Evolutionary conservation across 768 basidiomycete species (phyloP).

Genomic region (Sarcodon sp.): DNA sequence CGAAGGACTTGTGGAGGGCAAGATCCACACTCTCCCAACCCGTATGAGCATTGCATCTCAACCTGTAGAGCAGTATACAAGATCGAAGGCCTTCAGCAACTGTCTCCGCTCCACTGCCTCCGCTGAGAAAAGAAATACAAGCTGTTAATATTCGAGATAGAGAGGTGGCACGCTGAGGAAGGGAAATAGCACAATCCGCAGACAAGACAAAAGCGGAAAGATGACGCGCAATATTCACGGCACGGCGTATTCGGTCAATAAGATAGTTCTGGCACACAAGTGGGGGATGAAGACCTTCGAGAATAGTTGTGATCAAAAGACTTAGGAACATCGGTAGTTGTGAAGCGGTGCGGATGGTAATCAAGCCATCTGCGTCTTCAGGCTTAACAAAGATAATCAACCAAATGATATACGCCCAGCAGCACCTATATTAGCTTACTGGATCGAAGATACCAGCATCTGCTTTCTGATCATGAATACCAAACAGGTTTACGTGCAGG

Average conservation of each 20-base stretch:
- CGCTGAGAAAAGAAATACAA: slow-evolving; percentile 1
- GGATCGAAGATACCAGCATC: not conserved
- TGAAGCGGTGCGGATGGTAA: slow-evolving; percentile 8
- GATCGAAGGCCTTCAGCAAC: slow-evolving; percentile 6
- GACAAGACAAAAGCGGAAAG: slow-evolving; percentile 32
- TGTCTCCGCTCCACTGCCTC: not conserved
- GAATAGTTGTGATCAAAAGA: slow-evolving; percentile 30
- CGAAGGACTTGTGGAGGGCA: slow-evolving; percentile 12
- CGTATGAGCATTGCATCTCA: slow-evolving; percentile 27
- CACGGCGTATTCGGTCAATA: slow-evolving; percentile 29
- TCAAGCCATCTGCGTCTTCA: not conserved
- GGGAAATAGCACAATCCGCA: slow-evolving; percentile 20
- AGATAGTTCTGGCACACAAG: slow-evolving; percentile 37
- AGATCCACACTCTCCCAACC: slow-evolving; percentile 20
- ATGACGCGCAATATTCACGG: slow-evolving; percentile 24
- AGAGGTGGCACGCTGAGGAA: slow-evolving; percentile 21
- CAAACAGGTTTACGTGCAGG: not conserved
- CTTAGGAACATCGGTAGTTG: slow-evolving; percentile 35
- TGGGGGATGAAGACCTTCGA: slow-evolving; percentile 26
- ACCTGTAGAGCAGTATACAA: slow-evolving; percentile 25
- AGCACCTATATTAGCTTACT: not conserved
- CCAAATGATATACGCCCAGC: too few species aligned
- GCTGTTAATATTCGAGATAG: slow-evolving; percentile 20
- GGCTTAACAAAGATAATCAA: too few species aligned
- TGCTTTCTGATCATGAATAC: not conserved